phyloP scores from a whole-genome alignment of 441 rosid species.

The Metrosideros polymorpha region DNA sequence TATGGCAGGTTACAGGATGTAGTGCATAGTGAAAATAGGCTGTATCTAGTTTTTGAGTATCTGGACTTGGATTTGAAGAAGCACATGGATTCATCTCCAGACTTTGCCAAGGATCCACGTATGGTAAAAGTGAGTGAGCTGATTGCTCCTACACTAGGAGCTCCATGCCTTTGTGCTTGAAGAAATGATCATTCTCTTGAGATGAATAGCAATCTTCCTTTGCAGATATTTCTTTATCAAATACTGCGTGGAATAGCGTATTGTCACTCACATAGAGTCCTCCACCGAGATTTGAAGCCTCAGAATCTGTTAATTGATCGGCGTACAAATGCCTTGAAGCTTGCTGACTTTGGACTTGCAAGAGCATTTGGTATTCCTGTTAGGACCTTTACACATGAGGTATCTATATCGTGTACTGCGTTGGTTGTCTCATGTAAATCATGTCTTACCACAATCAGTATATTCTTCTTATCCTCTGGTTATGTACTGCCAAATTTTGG shows the following conservation, averaged over 20 bases:
- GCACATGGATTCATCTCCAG: constrained; percentile 94
- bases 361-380: constrained; percentile 96
- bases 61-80: constrained; percentile 96
- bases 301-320: constrained; percentile 93
- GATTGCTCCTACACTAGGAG: background rate
- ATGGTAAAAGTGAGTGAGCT: constrained; percentile 59
- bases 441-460: background rate
- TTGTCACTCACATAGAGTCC: constrained; percentile 98
- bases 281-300: constrained; percentile 95
- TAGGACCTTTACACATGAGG: constrained; percentile 98
- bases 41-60: constrained; percentile 93
- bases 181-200: background rate
- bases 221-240: constrained; percentile 91
- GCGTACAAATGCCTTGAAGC: constrained; percentile 77
- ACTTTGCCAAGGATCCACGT: constrained; percentile 79
- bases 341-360: constrained; percentile 98
- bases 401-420: background rate
- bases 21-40: constrained; percentile 90
- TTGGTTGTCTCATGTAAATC: background rate
- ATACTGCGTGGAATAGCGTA: constrained; percentile 95
- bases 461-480: background rate
- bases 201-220: background rate
- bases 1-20: constrained; percentile 87
- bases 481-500: background rate
- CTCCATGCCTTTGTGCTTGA: background rate